These are phyloP conservation scores for Trametes villosa DNA, from an alignment of 768 basidiomycete genomes.

Conservation along the genomic window DNA sequence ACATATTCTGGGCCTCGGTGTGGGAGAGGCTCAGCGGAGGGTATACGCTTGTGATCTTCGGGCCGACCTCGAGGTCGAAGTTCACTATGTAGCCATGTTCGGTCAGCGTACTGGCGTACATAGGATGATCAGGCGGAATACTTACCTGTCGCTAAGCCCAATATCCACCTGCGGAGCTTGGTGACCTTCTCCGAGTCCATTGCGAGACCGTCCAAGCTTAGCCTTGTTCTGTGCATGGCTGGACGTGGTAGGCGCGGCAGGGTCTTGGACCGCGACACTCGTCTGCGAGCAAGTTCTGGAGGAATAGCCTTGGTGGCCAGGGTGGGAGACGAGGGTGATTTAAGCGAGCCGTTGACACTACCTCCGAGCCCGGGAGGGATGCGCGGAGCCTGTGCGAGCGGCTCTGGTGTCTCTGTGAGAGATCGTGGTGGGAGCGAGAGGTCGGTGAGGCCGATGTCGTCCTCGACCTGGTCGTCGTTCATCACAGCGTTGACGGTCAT, in stretches of 20 bases:
- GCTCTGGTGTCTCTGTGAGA: conserved; percentile 7
- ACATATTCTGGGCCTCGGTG: conserved; percentile 85
- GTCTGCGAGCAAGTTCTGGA: conserved; percentile 24
- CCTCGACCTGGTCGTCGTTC: conserved; percentile 27
- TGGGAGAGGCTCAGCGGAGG: conserved; percentile 68
- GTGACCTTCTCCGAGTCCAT: conserved; percentile 51
- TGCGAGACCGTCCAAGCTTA: conserved; percentile 44
- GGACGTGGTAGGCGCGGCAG: conserved; percentile 44
- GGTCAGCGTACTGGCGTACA: not conserved
- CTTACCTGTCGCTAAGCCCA: conserved; percentile 68
- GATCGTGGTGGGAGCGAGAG: conserved; percentile 23
- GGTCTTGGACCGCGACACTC: conserved; percentile 50
- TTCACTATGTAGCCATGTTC: conserved; percentile 64
- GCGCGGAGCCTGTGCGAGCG: conserved; percentile 1
- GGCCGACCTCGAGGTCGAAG: conserved; percentile 89
- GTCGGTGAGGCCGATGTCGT: conserved; percentile 33
- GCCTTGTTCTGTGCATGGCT: conserved; percentile 19
- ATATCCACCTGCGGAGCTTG: conserved; percentile 67
- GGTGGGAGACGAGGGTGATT: conserved; percentile 42
- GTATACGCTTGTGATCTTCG: conserved; percentile 71
- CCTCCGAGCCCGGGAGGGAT: not conserved
- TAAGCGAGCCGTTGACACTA: conserved; percentile 22
- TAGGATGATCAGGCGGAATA: not conserved
- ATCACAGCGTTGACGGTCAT: conserved; percentile 1
- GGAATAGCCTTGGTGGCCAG: conserved; percentile 13